Base-by-base conservation (phyloP, 306 rosid species). In the Pyrus communis region DNA sequence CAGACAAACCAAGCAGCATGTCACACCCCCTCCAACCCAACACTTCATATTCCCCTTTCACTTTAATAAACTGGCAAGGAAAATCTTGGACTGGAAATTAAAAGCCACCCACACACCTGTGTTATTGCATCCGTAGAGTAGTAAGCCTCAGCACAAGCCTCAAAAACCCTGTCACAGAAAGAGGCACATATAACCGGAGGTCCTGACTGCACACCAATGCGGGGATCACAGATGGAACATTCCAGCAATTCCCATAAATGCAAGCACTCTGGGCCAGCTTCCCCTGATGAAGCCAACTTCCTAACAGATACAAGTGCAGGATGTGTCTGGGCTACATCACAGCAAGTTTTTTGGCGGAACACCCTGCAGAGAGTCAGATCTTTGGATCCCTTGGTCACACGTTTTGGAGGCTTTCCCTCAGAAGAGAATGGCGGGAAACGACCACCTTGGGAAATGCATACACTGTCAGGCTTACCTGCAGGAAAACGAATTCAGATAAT, bases 221-320 rank as follows among this genome's bases (percentile, higher is more conserved):
- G 89, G 1, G 98, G 98, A 83, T 95, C 93, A 57, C 98, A 94
- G 75, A 94, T 85, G 43, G 97, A 86, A 69, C 98, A 95, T 80
- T 95, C 98, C 87, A 95, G 80, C 27, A 95, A 84, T 78, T 95
- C 98, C 97, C 97, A 95, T 71, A 95, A 84, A 43, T 91, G 84
- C 96, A 95, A 81, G 84, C 98, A 95, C 59, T 95, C 97, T 43
- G 73, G 84, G 78, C 78, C 85, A 77, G 90, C 97, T 81, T 95
- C 98, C 71, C 98, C 98, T 2, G 89, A 65, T 59, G 96, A 90
- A 77, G 90, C 93, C 82, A 95, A 89, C 81, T 82, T 92, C 84
- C 98, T 85, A 67, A 90, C 82, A 28, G 94, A 77, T 42, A 95
- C 78, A 58, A 92, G 80, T 3, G 97, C 96, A 68, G 95, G 96